A percentile compares a stretch with the other conserved stretches of the same genome.
Evolutionary conservation across 768 basidiomycete genomes (phyloP).

Genomic region (Lactarius tabidus): DNA sequence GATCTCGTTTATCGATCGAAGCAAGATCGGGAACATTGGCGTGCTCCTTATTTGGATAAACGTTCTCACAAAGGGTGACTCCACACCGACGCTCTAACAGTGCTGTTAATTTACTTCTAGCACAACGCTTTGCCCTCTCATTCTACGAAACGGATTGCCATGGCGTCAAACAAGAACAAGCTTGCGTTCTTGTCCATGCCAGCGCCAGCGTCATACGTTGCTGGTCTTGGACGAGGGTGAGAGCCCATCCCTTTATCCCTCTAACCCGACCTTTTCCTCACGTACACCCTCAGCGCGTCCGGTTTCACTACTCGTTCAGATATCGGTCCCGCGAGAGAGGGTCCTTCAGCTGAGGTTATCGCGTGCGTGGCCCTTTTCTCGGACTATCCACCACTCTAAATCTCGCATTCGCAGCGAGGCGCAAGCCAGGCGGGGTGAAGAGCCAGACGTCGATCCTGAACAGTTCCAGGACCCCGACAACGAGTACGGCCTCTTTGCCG

Average conservation of each 20-base stretch:
- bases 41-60: no score
- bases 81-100: no score
- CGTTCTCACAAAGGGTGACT: no score
- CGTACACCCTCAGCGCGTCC: constrained; percentile 62
- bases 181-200: constrained; percentile 88
- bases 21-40: no score
- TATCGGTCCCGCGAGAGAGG: constrained; percentile 97
- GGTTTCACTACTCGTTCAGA: constrained; percentile 98
- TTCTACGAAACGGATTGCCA: constrained; percentile 18
- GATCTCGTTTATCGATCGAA: no score
- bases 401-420: constrained; percentile 59
- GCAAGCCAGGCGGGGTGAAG: constrained; percentile 81
- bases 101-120: no score
- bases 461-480: constrained; percentile 97
- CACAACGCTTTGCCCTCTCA: no score
- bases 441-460: constrained; percentile 82
- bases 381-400: constrained; percentile 3
- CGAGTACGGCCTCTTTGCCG: constrained; percentile 93
- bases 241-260: constrained; percentile 30
- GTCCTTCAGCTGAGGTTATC: constrained; percentile 85
- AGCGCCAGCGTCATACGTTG: constrained; percentile 84
- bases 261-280: constrained; percentile 12
- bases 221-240: constrained; percentile 96
- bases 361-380: constrained; percentile 52
- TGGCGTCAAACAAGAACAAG: constrained; percentile 65